Evolutionary conservation across 257 asterid species (phyloP).

Genomic region (Nicotiana undulata): DNA sequence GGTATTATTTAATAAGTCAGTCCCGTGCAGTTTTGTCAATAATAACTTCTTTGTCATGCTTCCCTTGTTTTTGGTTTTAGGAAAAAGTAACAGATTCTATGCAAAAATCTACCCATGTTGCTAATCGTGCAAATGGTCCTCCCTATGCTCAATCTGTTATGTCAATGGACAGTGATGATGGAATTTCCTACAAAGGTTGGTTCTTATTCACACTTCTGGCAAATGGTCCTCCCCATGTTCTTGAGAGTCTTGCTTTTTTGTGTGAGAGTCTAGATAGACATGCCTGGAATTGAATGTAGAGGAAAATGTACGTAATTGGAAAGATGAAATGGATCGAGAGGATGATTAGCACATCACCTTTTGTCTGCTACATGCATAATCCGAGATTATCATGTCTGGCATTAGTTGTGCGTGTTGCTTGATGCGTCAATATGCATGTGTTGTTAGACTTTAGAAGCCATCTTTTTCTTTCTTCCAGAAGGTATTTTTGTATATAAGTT

Average conservation of each 20-base stretch:
- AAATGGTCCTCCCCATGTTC: too few relatives aligned
- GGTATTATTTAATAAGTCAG: neutral
- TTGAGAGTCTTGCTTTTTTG: too few relatives aligned
- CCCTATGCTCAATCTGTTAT: conserved; percentile 61
- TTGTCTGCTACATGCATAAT: neutral
- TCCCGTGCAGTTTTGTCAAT: neutral
- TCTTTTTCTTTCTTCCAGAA: neutral
- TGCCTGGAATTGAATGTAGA: neutral
- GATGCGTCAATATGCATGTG: neutral
- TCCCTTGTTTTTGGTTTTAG: conserved; percentile 28
- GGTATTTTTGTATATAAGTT: neutral
- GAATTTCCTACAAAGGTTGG: conserved; percentile 71
- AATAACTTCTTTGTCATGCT: conserved; percentile 13
- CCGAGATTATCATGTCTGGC: neutral
- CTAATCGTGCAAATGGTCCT: conserved; percentile 63
- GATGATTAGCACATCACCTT: neutral
- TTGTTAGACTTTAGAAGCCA: neutral
- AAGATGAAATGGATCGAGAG: neutral
- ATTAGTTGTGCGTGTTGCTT: neutral
- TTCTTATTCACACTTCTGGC: conserved; percentile 1
- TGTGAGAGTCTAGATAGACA: neutral
- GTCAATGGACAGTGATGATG: conserved; percentile 83
- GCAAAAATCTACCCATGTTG: conserved; percentile 60
- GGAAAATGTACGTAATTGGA: neutral
- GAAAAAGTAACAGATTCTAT: conserved; percentile 66